Evolutionary conservation across 2,329 filamentous ascomycete genomes (phyloP).

Genomic region (Neobulgaria alba): DNA sequence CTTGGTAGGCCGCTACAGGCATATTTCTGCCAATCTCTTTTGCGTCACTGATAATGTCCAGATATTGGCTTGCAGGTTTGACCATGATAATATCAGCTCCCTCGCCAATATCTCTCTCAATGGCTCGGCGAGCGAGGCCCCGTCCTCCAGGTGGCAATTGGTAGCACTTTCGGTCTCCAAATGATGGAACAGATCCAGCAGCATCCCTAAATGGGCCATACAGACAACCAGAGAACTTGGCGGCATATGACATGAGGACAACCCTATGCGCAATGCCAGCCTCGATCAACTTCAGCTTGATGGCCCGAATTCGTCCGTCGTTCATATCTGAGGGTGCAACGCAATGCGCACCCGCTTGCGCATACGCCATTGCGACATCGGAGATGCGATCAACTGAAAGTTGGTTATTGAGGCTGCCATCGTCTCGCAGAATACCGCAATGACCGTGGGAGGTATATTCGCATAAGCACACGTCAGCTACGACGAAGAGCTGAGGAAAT

Average conservation of each 20-base stretch:
- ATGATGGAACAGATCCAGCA: constrained; percentile 81
- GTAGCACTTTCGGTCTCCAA: constrained; percentile 94
- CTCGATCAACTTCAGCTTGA: constrained; percentile 96
- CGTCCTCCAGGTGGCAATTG: constrained; percentile 89
- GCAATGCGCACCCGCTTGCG: constrained; percentile 90
- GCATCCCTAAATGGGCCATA: constrained; percentile 98
- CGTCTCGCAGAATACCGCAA: constrained; percentile 90
- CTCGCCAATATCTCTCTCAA: constrained; percentile 81
- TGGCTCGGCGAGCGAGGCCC: constrained; percentile 83
- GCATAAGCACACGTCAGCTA: constrained; percentile 90
- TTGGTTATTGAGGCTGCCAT: constrained; percentile 86
- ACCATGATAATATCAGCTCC: constrained; percentile 99
- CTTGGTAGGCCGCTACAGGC: constrained; percentile 92
- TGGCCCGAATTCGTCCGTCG: constrained; percentile 91
- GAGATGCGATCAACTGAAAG: constrained; percentile 90
- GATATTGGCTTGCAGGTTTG: constrained; percentile 89
- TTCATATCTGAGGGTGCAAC: constrained; percentile 99
- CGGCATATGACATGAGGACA: constrained; percentile 93
- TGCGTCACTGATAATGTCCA: constrained; percentile 96
- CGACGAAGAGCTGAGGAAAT: constrained; percentile 88
- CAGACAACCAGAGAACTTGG: constrained; percentile 93
- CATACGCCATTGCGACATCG: constrained; percentile 96
- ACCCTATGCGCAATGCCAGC: constrained; percentile 86
- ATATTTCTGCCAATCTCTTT: constrained; percentile 89
- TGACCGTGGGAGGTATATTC: constrained; percentile 98